Evolutionary conservation across 495 filamentous ascomycete species (phyloP).

Genomic region (Penicillium arizonense): DNA sequence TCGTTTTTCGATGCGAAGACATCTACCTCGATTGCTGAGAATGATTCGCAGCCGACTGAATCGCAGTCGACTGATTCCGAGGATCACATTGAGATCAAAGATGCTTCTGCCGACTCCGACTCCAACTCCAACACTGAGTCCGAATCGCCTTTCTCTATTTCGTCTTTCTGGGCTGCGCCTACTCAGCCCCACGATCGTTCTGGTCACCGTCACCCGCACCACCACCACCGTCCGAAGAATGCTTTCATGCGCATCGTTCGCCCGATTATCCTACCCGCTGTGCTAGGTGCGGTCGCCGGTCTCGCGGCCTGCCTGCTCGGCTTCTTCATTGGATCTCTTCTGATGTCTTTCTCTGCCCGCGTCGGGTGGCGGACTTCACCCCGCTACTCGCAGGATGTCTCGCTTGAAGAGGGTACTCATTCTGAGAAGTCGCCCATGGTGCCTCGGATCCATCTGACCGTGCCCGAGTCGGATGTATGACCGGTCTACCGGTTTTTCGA

Average conservation of each 20-base stretch:
- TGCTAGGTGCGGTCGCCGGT: conserved; percentile 39
- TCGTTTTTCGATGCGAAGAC: conserved; percentile 10
- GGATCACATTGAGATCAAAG: too few species aligned
- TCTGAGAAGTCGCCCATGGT: conserved; percentile 21
- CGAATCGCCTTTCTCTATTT: conserved; percentile 18
- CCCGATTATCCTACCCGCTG: conserved; percentile 35
- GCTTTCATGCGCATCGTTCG: conserved; percentile 28
- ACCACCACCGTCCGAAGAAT: conserved; percentile 18
- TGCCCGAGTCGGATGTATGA: conserved; percentile 5
- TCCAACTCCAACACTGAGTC: conserved; percentile 3
- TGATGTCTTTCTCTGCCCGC: conserved; percentile 31
- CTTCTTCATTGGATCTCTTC: conserved; percentile 37
- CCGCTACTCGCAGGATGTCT: neutral
- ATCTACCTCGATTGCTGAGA: neutral
- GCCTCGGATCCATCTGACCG: conserved; percentile 10
- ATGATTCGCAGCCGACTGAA: too few species aligned
- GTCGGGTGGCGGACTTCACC: conserved; percentile 1
- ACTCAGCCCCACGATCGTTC: conserved; percentile 5
- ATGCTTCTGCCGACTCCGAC: neutral
- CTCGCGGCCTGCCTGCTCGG: conserved; percentile 40
- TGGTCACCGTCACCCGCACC: conserved; percentile 8
- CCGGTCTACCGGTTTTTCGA: neutral
- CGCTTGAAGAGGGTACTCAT: conserved; percentile 16
- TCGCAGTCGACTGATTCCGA: too few species aligned
- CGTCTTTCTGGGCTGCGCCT: conserved; percentile 15